Evolutionary conservation across 371 early-diverging fungal species (phyloP).

Genomic region (Apophysomyces variabilis): DNA sequence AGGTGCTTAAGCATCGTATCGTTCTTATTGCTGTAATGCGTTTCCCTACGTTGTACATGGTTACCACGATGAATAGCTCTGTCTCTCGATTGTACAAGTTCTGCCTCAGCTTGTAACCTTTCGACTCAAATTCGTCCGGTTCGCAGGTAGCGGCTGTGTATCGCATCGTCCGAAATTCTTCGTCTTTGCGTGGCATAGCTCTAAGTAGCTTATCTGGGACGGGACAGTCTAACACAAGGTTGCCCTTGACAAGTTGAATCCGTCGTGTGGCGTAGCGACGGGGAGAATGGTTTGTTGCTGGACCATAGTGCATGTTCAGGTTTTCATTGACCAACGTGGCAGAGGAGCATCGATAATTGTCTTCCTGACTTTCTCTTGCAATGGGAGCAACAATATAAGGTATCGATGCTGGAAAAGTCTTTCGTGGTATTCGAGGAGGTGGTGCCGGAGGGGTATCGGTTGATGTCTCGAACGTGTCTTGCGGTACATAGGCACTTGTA

Average conservation of each 20-base stretch:
- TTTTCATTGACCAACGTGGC: constrained; percentile 16
- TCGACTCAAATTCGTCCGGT: constrained; percentile 77
- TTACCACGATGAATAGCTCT: constrained; percentile 87
- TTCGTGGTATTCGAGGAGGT: constrained; percentile 2
- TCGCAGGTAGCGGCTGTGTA: constrained; percentile 87
- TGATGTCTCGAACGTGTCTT: neutral
- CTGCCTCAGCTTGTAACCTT: constrained; percentile 82
- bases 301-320: constrained; percentile 39
- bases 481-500: constrained; percentile 12
- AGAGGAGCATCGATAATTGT: constrained; percentile 11
- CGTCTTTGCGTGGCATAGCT: constrained; percentile 53
- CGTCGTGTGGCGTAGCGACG: constrained; percentile 30
- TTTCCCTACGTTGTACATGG: constrained; percentile 47
- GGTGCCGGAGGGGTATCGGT: constrained; percentile 2
- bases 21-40: neutral
- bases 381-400: constrained; percentile 4
- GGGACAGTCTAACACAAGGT: constrained; percentile 74
- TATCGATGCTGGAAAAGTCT: neutral
- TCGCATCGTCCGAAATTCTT: constrained; percentile 77
- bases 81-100: constrained; percentile 77
- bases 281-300: constrained; percentile 44
- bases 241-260: constrained; percentile 69
- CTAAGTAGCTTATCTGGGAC: constrained; percentile 68
- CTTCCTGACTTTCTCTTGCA: constrained; percentile 1
- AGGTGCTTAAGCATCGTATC: neutral